Evolutionary conservation across 768 basidiomycete species (phyloP).

Genomic region (Rhizopogon roseolus): DNA sequence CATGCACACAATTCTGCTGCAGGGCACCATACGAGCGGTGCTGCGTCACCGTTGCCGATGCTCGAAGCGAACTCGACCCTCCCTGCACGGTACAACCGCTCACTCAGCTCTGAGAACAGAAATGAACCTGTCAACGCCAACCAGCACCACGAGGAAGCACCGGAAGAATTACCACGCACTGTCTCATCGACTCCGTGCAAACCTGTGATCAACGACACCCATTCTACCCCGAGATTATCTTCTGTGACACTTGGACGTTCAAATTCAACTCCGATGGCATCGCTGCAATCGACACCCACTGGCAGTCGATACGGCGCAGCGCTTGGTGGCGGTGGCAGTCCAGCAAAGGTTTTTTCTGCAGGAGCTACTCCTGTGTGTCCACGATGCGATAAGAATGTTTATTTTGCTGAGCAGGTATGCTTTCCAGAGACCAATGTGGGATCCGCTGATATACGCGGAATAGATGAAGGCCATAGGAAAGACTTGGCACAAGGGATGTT

Average conservation of each 20-base stretch:
- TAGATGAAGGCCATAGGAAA: conserved; percentile 80
- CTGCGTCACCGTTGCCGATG: conserved; percentile 22
- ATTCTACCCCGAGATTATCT: conserved; percentile 5
- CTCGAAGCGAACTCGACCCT: conserved; percentile 38
- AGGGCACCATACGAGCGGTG: conserved; percentile 4
- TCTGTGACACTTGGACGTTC: conserved; percentile 1
- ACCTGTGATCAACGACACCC: conserved; percentile 3
- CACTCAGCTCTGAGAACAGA: conserved; percentile 17
- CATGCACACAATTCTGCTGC: conserved; percentile 22
- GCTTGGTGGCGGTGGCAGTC: conserved; percentile 37
- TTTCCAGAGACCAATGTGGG: background rate
- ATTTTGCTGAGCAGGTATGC: conserved; percentile 78
- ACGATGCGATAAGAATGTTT: conserved; percentile 70
- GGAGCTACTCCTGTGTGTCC: conserved; percentile 61
- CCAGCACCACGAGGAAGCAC: conserved; percentile 17
- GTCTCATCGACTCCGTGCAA: conserved; percentile 41
- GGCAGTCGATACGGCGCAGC: conserved; percentile 67
- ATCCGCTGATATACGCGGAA: conserved; percentile 3
- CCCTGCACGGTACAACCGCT: conserved; percentile 31
- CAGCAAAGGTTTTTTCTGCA: conserved; percentile 36
- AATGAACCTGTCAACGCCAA: conserved; percentile 3
- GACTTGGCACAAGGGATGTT: conserved; percentile 73
- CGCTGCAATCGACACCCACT: conserved; percentile 43
- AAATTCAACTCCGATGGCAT: conserved; percentile 5
- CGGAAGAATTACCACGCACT: conserved; percentile 19